Evolutionary conservation across 1,139 yeast species (phyloP), one percentile per base, ranked within the genome.

Genomic region (Hyphopichia fennica): DNA sequence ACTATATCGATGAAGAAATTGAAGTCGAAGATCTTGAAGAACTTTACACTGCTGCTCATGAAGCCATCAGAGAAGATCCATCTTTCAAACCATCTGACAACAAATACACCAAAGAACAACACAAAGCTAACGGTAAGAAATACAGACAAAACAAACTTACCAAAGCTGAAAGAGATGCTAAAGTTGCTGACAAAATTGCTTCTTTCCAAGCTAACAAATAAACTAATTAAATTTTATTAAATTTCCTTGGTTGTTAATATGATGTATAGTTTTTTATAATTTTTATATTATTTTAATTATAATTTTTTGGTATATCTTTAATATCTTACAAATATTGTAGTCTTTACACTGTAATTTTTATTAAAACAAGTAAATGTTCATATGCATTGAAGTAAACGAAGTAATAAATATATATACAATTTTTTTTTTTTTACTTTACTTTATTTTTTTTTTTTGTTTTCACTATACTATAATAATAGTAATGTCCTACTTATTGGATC

Each of bases 21-120:
- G 99, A 93, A 75, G 95, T 98, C 62, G 99, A 93, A 67, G 90
- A 86, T 60, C 69, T 93, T 62, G 99, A 95, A 82, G 99, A 93
- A 68, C 71, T 93, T 72, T 93, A 91, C 91, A 66, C 82, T 58
- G 86, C 83, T 63, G 99, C 99, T 67, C 98, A 91, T 76, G 95
- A 82, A 71, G 81, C 84, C 66, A 93, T 93, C 81, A 91, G 98
- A 81, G 99, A 71, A 56, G 95, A 93, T 81, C 99, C 99, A 72
- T 52, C 82, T 61, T 83, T 83, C 87, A 86, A 84, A 81, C 88
- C 90, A 72, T 79, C 95, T 63, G 87, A 83, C 73, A 87, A 86
- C 89, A 89, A 93, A 82, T 83, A 77, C 88, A 78, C 96, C 82
- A 89, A 89, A 85, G 98, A 86, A 72, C 95, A 91, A 79, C 91